These are phyloP conservation scores for Kodamaea jinghongensis DNA, from an alignment of 805 yeast species.

Conservation along the genomic window DNA sequence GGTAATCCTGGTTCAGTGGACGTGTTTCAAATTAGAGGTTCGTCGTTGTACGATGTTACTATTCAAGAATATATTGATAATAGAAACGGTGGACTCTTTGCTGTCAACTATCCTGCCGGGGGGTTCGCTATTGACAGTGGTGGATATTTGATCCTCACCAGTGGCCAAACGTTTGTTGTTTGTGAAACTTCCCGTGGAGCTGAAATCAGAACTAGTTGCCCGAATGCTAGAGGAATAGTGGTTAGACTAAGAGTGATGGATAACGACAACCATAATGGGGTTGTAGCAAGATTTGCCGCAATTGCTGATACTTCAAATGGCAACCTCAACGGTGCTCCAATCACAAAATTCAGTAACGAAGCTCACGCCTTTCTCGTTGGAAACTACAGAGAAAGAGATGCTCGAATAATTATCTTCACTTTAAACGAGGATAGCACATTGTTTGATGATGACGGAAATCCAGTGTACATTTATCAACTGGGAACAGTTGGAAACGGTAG, in stretches of 20 bases:
- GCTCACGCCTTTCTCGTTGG: neutral
- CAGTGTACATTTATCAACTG: conserved; percentile 1
- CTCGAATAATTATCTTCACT: neutral
- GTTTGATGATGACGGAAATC: neutral
- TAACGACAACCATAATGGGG: neutral
- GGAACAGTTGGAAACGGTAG: neutral
- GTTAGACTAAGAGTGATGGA: neutral
- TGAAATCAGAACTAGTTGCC: conserved; percentile 1
- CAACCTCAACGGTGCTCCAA: neutral
- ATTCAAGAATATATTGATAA: neutral
- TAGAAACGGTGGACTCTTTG: neutral
- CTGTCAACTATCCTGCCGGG: neutral
- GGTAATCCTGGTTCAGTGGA: neutral
- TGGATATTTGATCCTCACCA: neutral
- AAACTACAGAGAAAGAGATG: neutral
- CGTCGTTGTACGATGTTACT: conserved; percentile 1
- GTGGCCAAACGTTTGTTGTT: neutral
- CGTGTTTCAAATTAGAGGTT: neutral
- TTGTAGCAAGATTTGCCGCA: neutral
- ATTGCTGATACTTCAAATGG: neutral
- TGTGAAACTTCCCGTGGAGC: neutral
- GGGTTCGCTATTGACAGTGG: neutral
- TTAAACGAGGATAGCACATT: conserved; percentile 1
- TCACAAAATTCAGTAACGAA: neutral
- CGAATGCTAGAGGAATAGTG: neutral